Evolutionary conservation across 306 rosid genomes (phyloP), one percentile per base, ranked within the genome.

Genomic region (Castanospermum australe): DNA sequence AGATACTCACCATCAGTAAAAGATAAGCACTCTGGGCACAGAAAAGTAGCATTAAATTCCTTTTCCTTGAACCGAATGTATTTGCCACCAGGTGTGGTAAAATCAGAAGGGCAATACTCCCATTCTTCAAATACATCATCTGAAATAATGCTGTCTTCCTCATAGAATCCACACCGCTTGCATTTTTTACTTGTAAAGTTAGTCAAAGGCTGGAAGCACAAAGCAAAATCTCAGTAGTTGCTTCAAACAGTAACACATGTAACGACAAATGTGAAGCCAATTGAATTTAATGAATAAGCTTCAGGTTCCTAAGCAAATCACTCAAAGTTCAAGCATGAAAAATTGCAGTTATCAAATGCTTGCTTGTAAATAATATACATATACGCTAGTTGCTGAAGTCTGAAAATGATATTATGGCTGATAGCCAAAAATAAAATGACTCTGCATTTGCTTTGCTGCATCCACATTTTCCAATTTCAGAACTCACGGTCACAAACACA

Each of bases 31-130:
- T 83, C 69, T 0, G 84, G 81, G 72, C 98, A 95, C 9, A 81
- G 17, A 78, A 95, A 90, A 25, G 83, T 89, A 61, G 93, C 94
- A 77, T 89, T 91, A 65, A 93, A 84, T 85, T 93, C 98, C 38
- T 88, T 88, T 65, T 88, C 86, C 45, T 83, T 90, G 81, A 84
- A 51, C 52, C 73, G 89, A 51, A 33, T 4, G 44, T 90, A 95
- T 82, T 68, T 85, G 13, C 97, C 97, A 70, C 69, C 67, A 18
- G 90, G 76, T 25, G 67, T 32, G 0, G 78, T n/a, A 73, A 95
- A 93, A 70, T 90, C 97, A 51, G 97, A 86, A 62, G 99, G 93
- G 78, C 99, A 95, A 75, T 93, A 78, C 82, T 95, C 99, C 98
- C 97, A 93, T 75, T 95, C 99, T 0, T 93, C 97, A 81, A 85